Evolutionary conservation across 192 early-diverging fungal genomes (phyloP), one percentile per base, ranked within the genome.

Genomic region (Rhizoclosmatium sp.): DNA sequence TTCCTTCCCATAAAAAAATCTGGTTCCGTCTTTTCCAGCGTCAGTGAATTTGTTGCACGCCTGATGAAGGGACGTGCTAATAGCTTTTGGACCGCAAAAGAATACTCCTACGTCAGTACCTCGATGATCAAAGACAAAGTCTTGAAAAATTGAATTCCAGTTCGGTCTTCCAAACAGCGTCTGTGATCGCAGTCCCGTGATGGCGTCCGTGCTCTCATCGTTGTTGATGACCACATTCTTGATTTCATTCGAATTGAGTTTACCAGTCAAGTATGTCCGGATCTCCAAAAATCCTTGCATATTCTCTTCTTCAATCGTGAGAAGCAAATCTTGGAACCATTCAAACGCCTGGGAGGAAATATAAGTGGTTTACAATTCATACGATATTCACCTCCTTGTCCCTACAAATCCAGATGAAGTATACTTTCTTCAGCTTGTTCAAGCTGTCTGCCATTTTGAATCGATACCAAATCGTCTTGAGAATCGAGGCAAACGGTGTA

Each of bases 381-480:
- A 39, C 64, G 31, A 44, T 9, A 69, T 21, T 49, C 39, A 82
- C 91, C 70, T 92, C 90, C 71, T 91, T 92, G 82, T 95, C 94
- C 31, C 95, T 88, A 81, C 92, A 93, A 48, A 92, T 86, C 94
- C 94, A 96, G 83, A 94, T 85, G 77, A 96, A 96, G 81, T 95
- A 95, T 12, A 94, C 94, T 80, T 96, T 96, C 77, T 89, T 90
- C 49, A 96, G 84, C 2, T 87, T 84, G 77, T 86, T 60, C 54
- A 86, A 59, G 56, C 71, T 68, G 77, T 80, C 76, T 12, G 85
- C 83, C 76, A 90, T 85, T 82, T 86, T 90, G 77, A 91, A 61
- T 48, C 92, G 86, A 76, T 91, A 92, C 92, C 92, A 93, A 83
- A 94, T 90, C 59, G 91, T 91, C 75, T 94, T 94, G 76, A 95